These are phyloP conservation scores for Apiospora phragmitis DNA, from an alignment of 2,329 filamentous ascomycete species.

Conservation along the genomic window DNA sequence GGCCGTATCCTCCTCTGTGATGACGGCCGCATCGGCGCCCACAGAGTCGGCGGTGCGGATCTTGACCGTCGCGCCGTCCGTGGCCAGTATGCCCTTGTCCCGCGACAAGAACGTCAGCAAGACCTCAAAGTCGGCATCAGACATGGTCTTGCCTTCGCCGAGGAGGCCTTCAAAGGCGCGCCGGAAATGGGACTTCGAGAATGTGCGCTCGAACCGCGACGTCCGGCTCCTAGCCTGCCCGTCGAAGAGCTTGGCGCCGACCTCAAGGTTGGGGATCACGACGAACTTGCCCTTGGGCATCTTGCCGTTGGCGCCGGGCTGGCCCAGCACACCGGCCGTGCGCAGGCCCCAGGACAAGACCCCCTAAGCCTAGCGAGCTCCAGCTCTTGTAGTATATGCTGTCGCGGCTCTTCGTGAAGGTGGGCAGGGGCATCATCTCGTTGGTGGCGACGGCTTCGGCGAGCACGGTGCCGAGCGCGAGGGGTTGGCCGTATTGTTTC, in stretches of 20 bases:
- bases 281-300: constrained; percentile 65
- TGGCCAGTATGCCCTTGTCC: constrained; percentile 60
- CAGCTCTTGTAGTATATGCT: constrained; percentile 74
- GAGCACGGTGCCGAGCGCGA: constrained; percentile 78
- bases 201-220: constrained; percentile 65
- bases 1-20: constrained; percentile 77
- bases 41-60: constrained; percentile 59
- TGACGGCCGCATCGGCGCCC: constrained; percentile 41
- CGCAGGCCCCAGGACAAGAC: constrained; percentile 35
- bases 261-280: constrained; percentile 62
- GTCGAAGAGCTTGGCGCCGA: constrained; percentile 55
- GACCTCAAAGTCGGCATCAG: constrained; percentile 66
- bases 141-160: constrained; percentile 48
- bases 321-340: constrained; percentile 33
- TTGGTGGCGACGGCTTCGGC: constrained; percentile 69
- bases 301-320: constrained; percentile 41
- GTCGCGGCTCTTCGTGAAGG: constrained; percentile 65
- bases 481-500: constrained; percentile 76
- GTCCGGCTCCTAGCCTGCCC: constrained; percentile 43
- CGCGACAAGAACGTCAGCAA: constrained; percentile 69
- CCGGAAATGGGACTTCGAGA: constrained; percentile 65
- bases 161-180: constrained; percentile 56
- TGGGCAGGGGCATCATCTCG: constrained; percentile 68
- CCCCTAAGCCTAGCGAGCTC: constrained; percentile 64
- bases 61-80: constrained; percentile 71